A percentile compares a stretch with the other conserved stretches of the same genome.
These are phyloP conservation scores for Metrosideros polymorpha DNA, from an alignment of 441 rosid genomes.

Conservation along the genomic window DNA sequence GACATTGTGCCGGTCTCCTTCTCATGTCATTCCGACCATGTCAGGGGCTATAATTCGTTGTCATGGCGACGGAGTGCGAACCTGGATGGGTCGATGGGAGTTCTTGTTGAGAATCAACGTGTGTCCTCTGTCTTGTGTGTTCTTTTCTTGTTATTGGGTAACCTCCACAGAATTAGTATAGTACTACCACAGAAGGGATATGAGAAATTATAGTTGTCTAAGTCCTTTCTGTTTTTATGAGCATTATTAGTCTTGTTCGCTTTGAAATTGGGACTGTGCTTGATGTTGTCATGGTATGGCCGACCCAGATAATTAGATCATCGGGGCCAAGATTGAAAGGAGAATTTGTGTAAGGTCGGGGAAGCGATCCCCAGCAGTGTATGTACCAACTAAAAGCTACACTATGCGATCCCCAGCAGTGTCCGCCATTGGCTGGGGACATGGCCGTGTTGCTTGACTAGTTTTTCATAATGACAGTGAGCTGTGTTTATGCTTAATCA, in stretches of 20 bases:
- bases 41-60: background rate
- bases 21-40: background rate
- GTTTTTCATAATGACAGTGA: background rate
- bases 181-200: background rate
- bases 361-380: background rate
- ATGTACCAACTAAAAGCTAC: background rate
- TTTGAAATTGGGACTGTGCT: background rate
- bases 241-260: background rate
- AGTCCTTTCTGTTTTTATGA: background rate
- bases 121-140: background rate
- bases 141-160: background rate
- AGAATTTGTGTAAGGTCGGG: background rate
- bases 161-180: background rate
- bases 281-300: background rate
- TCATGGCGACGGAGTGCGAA: background rate
- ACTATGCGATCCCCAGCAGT: background rate
- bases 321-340: background rate
- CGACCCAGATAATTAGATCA: background rate
- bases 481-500: background rate
- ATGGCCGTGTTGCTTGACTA: background rate
- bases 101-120: background rate
- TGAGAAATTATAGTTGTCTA: background rate
- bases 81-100: background rate
- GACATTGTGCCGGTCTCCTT: background rate
- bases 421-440: background rate